Base-by-base conservation (phyloP, 345 rosid genomes). In the Moricandia arvensis region DNA sequence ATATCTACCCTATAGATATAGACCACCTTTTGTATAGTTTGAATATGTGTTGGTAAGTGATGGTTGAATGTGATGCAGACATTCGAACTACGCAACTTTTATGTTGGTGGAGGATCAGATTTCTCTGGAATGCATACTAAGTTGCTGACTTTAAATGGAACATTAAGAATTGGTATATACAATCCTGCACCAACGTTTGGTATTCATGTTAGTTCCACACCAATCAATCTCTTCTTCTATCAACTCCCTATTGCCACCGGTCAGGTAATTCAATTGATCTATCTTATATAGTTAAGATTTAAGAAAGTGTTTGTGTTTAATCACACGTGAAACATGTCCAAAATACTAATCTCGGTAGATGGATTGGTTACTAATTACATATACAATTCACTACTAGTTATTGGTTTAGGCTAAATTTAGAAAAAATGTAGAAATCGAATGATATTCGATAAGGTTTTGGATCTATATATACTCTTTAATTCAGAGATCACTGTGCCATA, bases 171-270 rank as follows among this genome's bases (percentile, higher is more conserved):
- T 59, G 74, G 69, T 24, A 79, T 92, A 11, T 85, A 92, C 83
- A 92, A 92, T 61, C 96, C 94, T 33, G 97, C 94, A 13, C 61
- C 88, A 8, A 54, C 83, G 68, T 92, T 92, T 75, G 97, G 97
- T 63, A 84, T 92, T 72, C 96, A 88, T 73, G 90, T 90, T 41
- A 87, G 75, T 79, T 90, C 94, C 65, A 73, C 85, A 1, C 86
- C 90, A 6, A 66, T 90, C 85, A 62, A 85, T 81, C 86, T 92
- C 33, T 21, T 82, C n/a, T 87, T 82, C 80, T 86, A 83, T 0
- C 70, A 88, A 63, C 83, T 92, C 70, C 77, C 85, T 0, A 76
- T 90, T 6, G 91, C 91, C 33, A 84, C 87, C 2, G 94, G 91
- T 5, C 91, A 84, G 93, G 96, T 90, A 69, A 33, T n/a, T n/a